Evolutionary conservation across 805 yeast species (phyloP).

Genomic region (Barnettozyma californica): DNA sequence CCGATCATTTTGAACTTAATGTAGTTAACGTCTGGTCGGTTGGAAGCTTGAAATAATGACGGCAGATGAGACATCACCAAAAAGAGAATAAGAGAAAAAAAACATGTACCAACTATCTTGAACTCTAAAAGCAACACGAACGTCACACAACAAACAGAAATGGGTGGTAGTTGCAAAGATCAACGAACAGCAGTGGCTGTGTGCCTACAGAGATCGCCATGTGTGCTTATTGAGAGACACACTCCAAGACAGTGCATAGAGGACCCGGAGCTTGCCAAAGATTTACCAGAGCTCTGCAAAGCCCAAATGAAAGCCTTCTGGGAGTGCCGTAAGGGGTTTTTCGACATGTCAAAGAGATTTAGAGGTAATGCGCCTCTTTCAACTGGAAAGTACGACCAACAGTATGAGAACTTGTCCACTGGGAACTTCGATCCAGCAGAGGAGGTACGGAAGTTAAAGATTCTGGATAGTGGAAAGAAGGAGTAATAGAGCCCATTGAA

Average conservation of each 20-base stretch:
- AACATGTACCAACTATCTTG: no score
- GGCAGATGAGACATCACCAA: not conserved
- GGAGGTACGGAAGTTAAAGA: slow-evolving; percentile 68
- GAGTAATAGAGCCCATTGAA: slow-evolving; percentile 17
- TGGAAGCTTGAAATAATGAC: not conserved
- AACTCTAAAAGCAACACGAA: no score
- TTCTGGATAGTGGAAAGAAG: slow-evolving; percentile 48
- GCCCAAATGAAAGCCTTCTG: slow-evolving; percentile 81
- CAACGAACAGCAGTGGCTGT: slow-evolving; percentile 93
- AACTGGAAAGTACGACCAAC: slow-evolving; percentile 88
- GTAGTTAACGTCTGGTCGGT: slow-evolving; percentile 17
- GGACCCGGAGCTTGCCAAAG: slow-evolving; percentile 67
- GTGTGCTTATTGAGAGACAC: slow-evolving; percentile 85
- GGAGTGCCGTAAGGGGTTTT: slow-evolving; percentile 87
- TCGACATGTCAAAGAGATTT: slow-evolving; percentile 87
- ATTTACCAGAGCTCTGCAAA: slow-evolving; percentile 82
- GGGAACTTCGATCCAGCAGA: slow-evolving; percentile 82
- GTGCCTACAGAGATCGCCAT: slow-evolving; percentile 93
- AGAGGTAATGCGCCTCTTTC: slow-evolving; percentile 91
- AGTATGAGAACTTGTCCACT: slow-evolving; percentile 66
- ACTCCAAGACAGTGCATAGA: slow-evolving; percentile 86
- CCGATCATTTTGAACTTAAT: slow-evolving; percentile 30
- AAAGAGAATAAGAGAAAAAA: not conserved
- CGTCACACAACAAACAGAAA: slow-evolving; percentile 1
- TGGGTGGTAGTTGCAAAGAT: slow-evolving; percentile 81